phyloP scores from a whole-genome alignment of 495 filamentous ascomycete genomes.

The Daldinia concentrica region DNA sequence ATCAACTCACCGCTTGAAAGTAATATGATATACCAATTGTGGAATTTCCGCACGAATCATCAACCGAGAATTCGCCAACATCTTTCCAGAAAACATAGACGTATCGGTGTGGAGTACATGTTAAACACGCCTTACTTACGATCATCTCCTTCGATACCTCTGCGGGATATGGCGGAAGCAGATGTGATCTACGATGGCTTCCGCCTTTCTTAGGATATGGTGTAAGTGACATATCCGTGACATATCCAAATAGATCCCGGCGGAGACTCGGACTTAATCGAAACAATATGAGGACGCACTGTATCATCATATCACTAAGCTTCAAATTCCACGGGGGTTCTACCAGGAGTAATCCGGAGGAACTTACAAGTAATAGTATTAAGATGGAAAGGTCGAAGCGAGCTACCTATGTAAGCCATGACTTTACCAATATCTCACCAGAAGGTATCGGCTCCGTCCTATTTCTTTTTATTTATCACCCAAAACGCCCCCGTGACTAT shows the following conservation, averaged over 20 bases:
- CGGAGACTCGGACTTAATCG: not conserved
- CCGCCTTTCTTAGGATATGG: slow-evolving; percentile 19
- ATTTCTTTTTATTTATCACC: no score
- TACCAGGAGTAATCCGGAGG: not conserved
- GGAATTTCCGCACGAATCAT: slow-evolving; percentile 35
- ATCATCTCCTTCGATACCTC: not conserved
- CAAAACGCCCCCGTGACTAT: not conserved
- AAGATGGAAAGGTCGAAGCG: not conserved
- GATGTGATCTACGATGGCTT: slow-evolving; percentile 2
- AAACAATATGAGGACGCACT: not conserved
- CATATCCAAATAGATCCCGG: not conserved
- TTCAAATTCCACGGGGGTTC: not conserved
- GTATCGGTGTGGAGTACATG: slow-evolving; percentile 21
- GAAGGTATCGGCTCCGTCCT: no score
- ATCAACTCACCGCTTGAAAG: slow-evolving; percentile 34
- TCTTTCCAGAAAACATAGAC: not conserved
- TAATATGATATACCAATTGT: slow-evolving; percentile 3
- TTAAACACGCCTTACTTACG: slow-evolving; percentile 2
- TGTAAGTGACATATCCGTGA: not conserved
- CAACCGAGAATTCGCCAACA: not conserved
- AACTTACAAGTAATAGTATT: not conserved
- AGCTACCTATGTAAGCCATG: not conserved
- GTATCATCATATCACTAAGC: not conserved
- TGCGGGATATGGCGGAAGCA: slow-evolving; percentile 4
- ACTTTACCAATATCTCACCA: no score